These are phyloP conservation scores for Rubia peregrina DNA, from an alignment of 305 asterid genomes.

Conservation along the genomic window DNA sequence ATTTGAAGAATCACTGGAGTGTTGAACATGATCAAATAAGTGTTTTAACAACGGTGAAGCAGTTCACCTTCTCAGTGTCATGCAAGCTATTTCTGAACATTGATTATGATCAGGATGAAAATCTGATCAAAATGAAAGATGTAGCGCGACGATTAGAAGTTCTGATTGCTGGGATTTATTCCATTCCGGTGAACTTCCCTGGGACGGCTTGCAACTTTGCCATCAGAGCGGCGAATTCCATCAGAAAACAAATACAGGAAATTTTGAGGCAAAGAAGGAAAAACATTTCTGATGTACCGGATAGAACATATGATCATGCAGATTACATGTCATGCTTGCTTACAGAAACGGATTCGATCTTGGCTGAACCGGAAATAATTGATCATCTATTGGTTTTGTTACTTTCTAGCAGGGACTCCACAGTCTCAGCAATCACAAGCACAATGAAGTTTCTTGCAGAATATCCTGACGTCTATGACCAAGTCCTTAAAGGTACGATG, in stretches of 20 bases:
- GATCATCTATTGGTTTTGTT: neutral
- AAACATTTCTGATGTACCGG: too few relatives aligned
- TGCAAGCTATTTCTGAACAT: conserved; percentile 4
- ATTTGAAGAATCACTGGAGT: neutral
- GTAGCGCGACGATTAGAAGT: conserved; percentile 15
- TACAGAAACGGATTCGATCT: neutral
- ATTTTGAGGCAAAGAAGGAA: conserved; percentile 12
- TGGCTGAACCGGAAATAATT: neutral
- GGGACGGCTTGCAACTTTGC: neutral
- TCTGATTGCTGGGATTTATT: conserved; percentile 16
- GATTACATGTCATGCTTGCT: conserved; percentile 1
- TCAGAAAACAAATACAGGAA: conserved; percentile 6
- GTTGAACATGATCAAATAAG: neutral
- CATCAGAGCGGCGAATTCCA: neutral
- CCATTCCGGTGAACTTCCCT: neutral
- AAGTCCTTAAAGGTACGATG: conserved; percentile 1
- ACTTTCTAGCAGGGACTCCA: conserved; percentile 4
- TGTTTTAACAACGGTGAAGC: conserved; percentile 1
- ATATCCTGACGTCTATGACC: neutral
- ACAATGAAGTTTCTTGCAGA: neutral
- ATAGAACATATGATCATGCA: neutral
- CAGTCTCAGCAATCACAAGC: neutral
- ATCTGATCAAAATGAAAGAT: neutral
- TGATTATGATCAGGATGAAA: neutral
- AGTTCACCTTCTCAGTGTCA: neutral